Evolutionary conservation across 2,329 filamentous ascomycete genomes (phyloP).

Genomic region (Ceratocystiopsis sp.): DNA sequence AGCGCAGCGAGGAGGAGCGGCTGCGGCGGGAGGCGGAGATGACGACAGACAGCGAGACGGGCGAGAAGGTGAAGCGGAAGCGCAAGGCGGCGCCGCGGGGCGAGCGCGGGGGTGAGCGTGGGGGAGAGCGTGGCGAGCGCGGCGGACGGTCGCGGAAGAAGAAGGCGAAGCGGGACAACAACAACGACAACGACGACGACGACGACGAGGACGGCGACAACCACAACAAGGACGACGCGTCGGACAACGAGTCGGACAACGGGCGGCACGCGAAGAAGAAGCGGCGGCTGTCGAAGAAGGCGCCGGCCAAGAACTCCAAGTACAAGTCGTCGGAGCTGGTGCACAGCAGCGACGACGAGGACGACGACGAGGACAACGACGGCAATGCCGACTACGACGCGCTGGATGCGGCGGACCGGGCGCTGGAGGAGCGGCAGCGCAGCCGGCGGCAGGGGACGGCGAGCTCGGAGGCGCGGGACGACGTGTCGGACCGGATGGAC

Average conservation of each 20-base stretch:
- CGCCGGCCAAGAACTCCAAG: slow-evolving; percentile 36
- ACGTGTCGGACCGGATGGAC: slow-evolving; percentile 32
- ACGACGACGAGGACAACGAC: slow-evolving; percentile 15
- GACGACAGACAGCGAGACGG: slow-evolving; percentile 68
- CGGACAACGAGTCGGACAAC: slow-evolving; percentile 30
- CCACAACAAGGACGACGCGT: slow-evolving; percentile 24
- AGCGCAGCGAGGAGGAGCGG: slow-evolving; percentile 54
- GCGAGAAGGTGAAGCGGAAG: slow-evolving; percentile 65
- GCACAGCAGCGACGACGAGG: slow-evolving; percentile 51
- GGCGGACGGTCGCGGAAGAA: slow-evolving; percentile 22
- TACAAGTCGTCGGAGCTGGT: slow-evolving; percentile 79
- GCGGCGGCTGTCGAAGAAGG: slow-evolving; percentile 32
- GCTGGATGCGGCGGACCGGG: slow-evolving; percentile 12
- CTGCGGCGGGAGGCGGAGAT: slow-evolving; percentile 56
- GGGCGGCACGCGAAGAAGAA: slow-evolving; percentile 42
- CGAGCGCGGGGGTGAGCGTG: slow-evolving; percentile 8
- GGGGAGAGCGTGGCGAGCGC: too few species aligned
- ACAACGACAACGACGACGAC: slow-evolving; percentile 38
- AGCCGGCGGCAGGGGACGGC: slow-evolving; percentile 10
- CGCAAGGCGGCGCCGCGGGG: slow-evolving; percentile 33
- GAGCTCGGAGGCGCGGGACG: slow-evolving; percentile 17
- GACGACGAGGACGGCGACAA: slow-evolving; percentile 35
- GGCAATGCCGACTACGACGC: slow-evolving; percentile 1
- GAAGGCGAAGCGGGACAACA: slow-evolving; percentile 20
- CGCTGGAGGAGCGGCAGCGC: slow-evolving; percentile 21